Conservation (phyloP, 257 asterid genomes). For the Paulownia fortunei region DNA sequence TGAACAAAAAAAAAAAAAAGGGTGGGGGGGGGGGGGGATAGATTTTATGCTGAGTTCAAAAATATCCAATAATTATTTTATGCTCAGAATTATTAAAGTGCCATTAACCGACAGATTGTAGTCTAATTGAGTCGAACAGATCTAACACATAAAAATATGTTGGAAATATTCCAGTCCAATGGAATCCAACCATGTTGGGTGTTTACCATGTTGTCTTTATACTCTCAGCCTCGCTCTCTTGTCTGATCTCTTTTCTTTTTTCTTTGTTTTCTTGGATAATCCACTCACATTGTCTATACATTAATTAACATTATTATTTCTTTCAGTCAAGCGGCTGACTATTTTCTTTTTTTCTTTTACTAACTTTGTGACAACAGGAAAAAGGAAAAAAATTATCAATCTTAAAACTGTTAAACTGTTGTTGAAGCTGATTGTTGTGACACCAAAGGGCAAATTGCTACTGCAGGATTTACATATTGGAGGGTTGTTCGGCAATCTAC, state of each 20-base stretch:
- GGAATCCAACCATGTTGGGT: constrained; percentile 40
- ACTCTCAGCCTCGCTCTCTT: constrained; percentile 28
- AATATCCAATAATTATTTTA: not conserved
- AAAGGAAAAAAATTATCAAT: not conserved
- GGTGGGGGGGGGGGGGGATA: no score
- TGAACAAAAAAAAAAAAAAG: not conserved
- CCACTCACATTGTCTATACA: constrained; percentile 24
- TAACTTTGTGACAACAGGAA: not conserved
- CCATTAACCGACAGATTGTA: constrained; percentile 16
- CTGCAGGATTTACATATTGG: not conserved
- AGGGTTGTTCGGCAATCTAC: not conserved
- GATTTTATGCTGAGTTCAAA: not conserved
- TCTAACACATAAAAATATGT: constrained; percentile 17
- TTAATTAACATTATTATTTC: not conserved
- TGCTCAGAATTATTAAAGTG: constrained; percentile 20
- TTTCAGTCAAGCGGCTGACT: constrained; percentile 1
- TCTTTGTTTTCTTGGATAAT: constrained; percentile 24
- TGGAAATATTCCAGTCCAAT: constrained; percentile 42
- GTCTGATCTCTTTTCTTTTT: not conserved
- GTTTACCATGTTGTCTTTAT: constrained; percentile 27
- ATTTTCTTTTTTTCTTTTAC: not conserved
- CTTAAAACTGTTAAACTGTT: not conserved
- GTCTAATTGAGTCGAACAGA: constrained; percentile 25
- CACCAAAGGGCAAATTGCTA: not conserved
- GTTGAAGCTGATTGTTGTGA: not conserved